Evolutionary conservation across 257 asterid species (phyloP), one percentile per base, ranked within the genome.

Genomic region (Nicotiana attenuata): DNA sequence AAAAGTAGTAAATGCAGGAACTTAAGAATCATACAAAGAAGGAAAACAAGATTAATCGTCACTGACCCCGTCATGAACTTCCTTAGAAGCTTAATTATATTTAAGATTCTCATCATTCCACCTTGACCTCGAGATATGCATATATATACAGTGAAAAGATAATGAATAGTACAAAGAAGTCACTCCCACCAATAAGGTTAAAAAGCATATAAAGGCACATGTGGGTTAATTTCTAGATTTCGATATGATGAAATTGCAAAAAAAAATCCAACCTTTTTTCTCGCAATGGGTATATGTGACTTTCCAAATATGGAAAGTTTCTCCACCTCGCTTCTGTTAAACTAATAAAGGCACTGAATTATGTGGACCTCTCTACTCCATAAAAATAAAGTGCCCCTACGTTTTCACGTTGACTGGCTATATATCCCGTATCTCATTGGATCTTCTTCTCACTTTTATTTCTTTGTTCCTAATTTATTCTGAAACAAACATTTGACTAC

Each of bases 121-220:
- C 57, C n/a, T 87, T 85, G 90, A 89, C 89, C 91, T 92, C 91
- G 97, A 89, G 90, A 92, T 90, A 89, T 87, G 86, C 83, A 92
- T 84, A 76, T 84, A 76, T 38, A 47, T 56, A 80, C 22, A 73
- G 52, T 22, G 50, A 24, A 5, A 68, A 82, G 68, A 82, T 50
- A 33, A 38, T 20, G 52, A 68, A 83, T 56, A 71, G 24, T 45
- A 33, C 28, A 66, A 80, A 63, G 83, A 28, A 85, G 68, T 68
- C 91, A 81, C 92, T 59, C 47, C 68, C 41, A 81, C 73, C 92
- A 87, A 91, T 88, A 89, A 31, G 56, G 65, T 76, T 57, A 57
- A 83, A 83, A 82, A 38, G 80, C 71, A 61, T 73, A 66, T 69
- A 78, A 63, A 67, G 60, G 77, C 88, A 41, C 89, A 89, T 86